Conservation (phyloP, 305 asterid genomes). For the Fraxinus baroniana region DNA sequence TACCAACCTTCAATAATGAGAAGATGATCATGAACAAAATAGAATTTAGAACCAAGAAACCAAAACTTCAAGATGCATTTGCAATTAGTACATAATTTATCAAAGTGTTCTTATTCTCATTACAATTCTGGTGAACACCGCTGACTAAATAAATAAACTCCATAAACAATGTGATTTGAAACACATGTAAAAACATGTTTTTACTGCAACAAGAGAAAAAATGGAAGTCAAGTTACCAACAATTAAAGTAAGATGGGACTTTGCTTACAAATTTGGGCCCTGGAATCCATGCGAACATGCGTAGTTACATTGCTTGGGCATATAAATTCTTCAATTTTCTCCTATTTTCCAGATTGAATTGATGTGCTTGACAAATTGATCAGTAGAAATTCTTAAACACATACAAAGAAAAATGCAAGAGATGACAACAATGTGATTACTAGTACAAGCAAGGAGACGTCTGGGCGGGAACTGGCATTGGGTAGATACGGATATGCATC, state of each 20-base stretch:
- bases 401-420: constrained; percentile 29
- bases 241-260: neutral
- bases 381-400: constrained; percentile 23
- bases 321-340: constrained; percentile 15
- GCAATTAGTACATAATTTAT: constrained; percentile 2
- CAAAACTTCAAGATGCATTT: neutral
- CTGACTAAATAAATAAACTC: constrained; percentile 12
- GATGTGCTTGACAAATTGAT: neutral
- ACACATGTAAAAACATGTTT: constrained; percentile 18
- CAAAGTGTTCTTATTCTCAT: constrained; percentile 2
- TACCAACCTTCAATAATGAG: neutral
- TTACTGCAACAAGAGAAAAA: constrained; percentile 18
- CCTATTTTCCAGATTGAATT: neutral
- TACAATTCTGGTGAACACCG: neutral
- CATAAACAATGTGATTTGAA: constrained; percentile 12
- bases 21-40: neutral
- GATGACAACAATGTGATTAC: constrained; percentile 34
- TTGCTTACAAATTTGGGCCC: constrained; percentile 12
- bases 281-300: neutral
- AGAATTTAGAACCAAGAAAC: neutral
- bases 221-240: constrained; percentile 19
- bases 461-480: constrained; percentile 38
- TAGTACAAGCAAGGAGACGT: constrained; percentile 35
- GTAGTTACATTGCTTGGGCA: neutral
- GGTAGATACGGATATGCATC: constrained; percentile 70